Evolutionary conservation across 805 yeast species (phyloP), one percentile per base, ranked within the genome.

Genomic region (Lipomyces sp.): DNA sequence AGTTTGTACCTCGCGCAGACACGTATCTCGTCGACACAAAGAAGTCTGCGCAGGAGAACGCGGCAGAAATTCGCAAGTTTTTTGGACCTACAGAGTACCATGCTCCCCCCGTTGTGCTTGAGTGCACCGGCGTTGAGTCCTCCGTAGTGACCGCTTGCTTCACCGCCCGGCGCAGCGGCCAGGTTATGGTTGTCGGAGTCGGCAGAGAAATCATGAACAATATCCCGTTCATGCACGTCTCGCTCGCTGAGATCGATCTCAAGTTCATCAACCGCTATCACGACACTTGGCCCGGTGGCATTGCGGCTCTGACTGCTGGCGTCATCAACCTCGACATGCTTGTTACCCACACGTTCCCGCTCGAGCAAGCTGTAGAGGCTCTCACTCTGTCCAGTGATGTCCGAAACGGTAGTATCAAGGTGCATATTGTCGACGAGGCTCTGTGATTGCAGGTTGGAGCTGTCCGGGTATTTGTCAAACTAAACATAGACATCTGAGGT

Each of bases 251-350:
- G 58, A 71, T 75, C 57, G 76, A 74, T 46, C 68, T 77, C 55
- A 74, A 69, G 60, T 75, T 74, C 51, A 72, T 74, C 60, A 76
- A 75, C 69, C 69, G 82, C 57, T 78, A 78, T 63, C 73, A 75
- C 50, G 77, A 75, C 59, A 70, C 80, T 13, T 78, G 80, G 80
- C 81, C 81, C 16, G 69, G 77, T 4, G 77, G 72, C 14, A 76
- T 78, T 51, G 70, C 73, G 29, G 64, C 77, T 51, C 68, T 77
- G 49, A 64, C 70, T 40, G 72, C 70, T 45, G 74, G 74, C 19
- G 68, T 72, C 8, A 65, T 75, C 43, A 67, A 75, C 43, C 75
- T 75, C 28, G 72, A 71, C 58, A 59, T 64, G 19, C 66, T 77
- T 43, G 76, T 78, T 34, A 76, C 81, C 2, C 79, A 77, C 63